These are phyloP conservation scores for Candida argentea DNA, from an alignment of 805 yeast genomes.

Conservation along the genomic window DNA sequence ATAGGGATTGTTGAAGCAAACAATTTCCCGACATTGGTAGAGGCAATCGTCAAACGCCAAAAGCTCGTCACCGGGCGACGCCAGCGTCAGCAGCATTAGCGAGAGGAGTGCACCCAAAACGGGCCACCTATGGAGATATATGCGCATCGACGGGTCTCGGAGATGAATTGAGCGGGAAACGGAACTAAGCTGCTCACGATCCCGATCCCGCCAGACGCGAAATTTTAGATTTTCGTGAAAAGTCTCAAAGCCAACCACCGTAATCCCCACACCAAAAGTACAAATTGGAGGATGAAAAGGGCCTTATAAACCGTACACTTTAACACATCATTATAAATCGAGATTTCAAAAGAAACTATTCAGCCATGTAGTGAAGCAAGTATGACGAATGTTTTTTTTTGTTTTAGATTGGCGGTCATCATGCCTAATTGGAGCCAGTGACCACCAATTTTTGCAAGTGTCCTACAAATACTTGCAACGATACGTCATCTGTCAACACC, in stretches of 20 bases:
- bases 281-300: not conserved
- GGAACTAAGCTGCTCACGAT: too few relatives aligned
- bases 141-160: too few relatives aligned
- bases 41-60: slow-evolving; percentile 48
- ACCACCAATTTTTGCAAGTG: slow-evolving; percentile 91
- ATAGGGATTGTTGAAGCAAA: slow-evolving; percentile 21
- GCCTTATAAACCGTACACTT: not conserved
- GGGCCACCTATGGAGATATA: not conserved
- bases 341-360: too few relatives aligned
- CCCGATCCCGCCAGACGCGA: too few relatives aligned
- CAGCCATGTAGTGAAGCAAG: too few relatives aligned
- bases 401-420: too few relatives aligned
- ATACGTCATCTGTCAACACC: slow-evolving; percentile 93
- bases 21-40: slow-evolving; percentile 36
- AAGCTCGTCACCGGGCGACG: slow-evolving; percentile 53
- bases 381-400: too few relatives aligned
- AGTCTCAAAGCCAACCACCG: too few relatives aligned
- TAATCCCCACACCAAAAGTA: not conserved
- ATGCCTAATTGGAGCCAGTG: slow-evolving; percentile 23
- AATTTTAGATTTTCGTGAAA: too few relatives aligned
- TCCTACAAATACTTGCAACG: slow-evolving; percentile 88
- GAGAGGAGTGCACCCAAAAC: not conserved
- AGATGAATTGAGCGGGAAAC: too few relatives aligned
- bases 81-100: slow-evolving; percentile 1
- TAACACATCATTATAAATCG: not conserved